Evolutionary conservation across 108 stramenopile species (phyloP), one percentile per base, ranked within the genome.

Genomic region (Cyclotella atomus): DNA sequence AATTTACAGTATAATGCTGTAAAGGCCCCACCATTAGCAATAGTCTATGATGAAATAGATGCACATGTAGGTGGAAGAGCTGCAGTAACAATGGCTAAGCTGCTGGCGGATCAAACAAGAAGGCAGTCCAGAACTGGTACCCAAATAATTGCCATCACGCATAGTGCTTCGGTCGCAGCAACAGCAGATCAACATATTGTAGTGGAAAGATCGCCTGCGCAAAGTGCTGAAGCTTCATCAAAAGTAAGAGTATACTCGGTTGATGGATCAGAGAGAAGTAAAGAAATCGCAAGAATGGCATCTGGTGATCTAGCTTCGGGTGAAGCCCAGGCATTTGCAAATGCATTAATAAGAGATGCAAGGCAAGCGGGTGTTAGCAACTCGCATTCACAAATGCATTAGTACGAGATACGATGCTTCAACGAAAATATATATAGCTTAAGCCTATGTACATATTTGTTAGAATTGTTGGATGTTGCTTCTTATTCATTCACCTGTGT

Each of bases 1-100:
- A 66, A 46, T 65, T n/a, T 16, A 24, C 59, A 43, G 34, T 15
- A n/a, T n/a, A n/a, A 8, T 28, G 2, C 32, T 47, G 14, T 45
- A 14, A 52, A 34, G 5, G n/a, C 54, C 9, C 73, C 71, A 60
- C 90, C 92, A 3, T 81, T 91, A 3, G 71, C 89, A 33, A 88
- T 94, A 15, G 77, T 94, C 17, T 94, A 91, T 59, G 93, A 94
- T 65, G 93, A 94, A 63, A 94, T 94, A 49, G 93, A 94, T 75
- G 89, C 90, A 27, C 93, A 94, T 70, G 90, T 94, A 29, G 93
- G 93, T 33, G 93, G 93, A 28, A 54, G 87, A n/a, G 90, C 93
- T 23, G 90, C 90, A 23, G 85, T 90, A 16, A 79, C 93, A 19
- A 81, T 94, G 52, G 90, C 87, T 41, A 88, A 84, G 33, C 88